Percentiles rank a stretch among this genome's conserved stretches.
phyloP scores from a whole-genome alignment of 108 stramenopile species.

The Skeletonema marinoi region DNA sequence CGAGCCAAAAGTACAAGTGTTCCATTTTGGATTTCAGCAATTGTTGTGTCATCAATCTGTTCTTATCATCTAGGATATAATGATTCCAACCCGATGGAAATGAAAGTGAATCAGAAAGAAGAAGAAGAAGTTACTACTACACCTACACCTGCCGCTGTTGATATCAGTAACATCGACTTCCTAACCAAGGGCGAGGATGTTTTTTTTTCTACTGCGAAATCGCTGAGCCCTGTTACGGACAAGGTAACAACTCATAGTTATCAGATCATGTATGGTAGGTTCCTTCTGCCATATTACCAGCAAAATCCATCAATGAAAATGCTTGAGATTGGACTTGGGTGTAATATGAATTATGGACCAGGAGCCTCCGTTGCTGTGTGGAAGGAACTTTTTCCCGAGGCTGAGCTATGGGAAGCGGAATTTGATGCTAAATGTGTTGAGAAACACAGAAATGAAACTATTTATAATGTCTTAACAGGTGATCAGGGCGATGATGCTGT shows the following conservation, averaged over 20 bases:
- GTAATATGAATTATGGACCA: constrained; percentile 32
- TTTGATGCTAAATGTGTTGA: constrained; percentile 24
- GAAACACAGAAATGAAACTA: no score
- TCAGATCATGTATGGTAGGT: constrained; percentile 21
- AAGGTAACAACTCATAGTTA: constrained; percentile 13
- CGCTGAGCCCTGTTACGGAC: constrained; percentile 1
- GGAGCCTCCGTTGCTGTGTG: constrained; percentile 30
- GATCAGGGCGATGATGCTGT: constrained; percentile 25
- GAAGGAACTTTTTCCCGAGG: constrained; percentile 32
- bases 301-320: constrained; percentile 16
- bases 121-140: no score
- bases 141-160: no score
- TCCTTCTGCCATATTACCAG: constrained; percentile 9
- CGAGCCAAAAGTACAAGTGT: no score
- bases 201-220: constrained; percentile 4
- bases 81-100: no score
- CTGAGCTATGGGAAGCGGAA: constrained; percentile 41
- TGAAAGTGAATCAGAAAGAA: no score
- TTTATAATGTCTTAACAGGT: constrained; percentile 21
- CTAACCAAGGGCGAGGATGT: not conserved
- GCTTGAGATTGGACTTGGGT: constrained; percentile 24
- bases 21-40: no score
- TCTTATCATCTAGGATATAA: no score
- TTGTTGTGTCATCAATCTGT: no score
- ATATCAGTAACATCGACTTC: no score